Conservation (phyloP, 2,329 filamentous ascomycete genomes). For the Trichoderma atrobrunneum region DNA sequence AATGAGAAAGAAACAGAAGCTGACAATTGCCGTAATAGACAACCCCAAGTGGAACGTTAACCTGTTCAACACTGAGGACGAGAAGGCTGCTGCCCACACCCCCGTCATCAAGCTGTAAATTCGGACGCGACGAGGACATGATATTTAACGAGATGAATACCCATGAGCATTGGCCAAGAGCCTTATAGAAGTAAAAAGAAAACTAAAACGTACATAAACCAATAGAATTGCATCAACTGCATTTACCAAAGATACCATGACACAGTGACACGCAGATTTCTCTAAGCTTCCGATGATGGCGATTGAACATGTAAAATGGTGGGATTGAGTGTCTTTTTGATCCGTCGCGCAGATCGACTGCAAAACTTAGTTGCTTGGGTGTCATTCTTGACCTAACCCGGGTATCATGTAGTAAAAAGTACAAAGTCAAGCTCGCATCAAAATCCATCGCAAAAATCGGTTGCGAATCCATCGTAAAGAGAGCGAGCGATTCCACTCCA, state of each 20-base stretch:
- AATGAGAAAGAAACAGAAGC: neutral
- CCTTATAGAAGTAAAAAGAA: neutral
- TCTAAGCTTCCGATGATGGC: neutral
- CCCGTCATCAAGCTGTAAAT: slow-evolving; percentile 37
- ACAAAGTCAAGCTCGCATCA: neutral
- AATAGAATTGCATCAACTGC: slow-evolving; percentile 4
- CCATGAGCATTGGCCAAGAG: neutral
- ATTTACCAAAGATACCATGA: neutral
- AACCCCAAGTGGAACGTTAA: slow-evolving; percentile 55
- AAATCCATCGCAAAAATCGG: neutral
- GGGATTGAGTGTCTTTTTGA: neutral
- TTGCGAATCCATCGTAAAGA: neutral
- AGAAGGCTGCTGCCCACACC: slow-evolving; percentile 49
- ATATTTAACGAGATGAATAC: slow-evolving; percentile 2
- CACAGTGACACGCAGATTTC: neutral
- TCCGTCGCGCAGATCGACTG: neutral
- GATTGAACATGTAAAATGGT: neutral
- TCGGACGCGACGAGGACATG: neutral
- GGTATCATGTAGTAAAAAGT: neutral
- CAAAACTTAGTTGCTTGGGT: neutral
- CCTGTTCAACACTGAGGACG: slow-evolving; percentile 53
- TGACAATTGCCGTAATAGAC: slow-evolving; percentile 32
- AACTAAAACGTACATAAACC: neutral
- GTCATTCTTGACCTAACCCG: neutral
- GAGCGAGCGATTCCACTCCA: neutral